Evolutionary conservation across 176 grass and related monocot species (phyloP).

Genomic region (Coix lacrymajobi): DNA sequence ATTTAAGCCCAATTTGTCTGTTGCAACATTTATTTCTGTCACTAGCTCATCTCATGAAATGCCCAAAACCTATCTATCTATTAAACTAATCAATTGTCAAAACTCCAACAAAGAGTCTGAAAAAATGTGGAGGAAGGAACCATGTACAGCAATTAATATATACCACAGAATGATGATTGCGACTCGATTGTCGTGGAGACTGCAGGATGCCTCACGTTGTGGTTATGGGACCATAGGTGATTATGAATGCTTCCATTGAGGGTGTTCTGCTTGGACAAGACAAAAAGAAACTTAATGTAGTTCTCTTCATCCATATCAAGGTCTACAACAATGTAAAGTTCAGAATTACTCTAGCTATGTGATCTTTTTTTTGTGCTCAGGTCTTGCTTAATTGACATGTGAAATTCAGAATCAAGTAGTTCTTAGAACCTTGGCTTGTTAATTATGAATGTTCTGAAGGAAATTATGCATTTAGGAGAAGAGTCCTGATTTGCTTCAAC

Average conservation of each 20-base stretch:
- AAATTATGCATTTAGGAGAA: background rate
- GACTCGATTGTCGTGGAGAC: slow-evolving; percentile 76
- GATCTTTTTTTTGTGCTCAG: background rate
- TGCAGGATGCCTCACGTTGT: slow-evolving; percentile 33
- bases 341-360: background rate
- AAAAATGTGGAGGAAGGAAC: background rate
- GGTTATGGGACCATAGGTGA: slow-evolving; percentile 58
- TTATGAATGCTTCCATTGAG: slow-evolving; percentile 40
- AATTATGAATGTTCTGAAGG: background rate
- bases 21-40: background rate
- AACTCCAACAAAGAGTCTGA: background rate
- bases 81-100: background rate
- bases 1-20: background rate
- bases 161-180: slow-evolving; percentile 70
- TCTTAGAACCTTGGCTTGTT: background rate
- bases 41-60: background rate
- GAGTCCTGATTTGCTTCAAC: background rate
- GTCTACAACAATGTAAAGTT: background rate
- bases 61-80: background rate
- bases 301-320: background rate
- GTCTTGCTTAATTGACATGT: no score
- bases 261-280: slow-evolving; percentile 42
- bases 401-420: background rate
- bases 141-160: background rate
- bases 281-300: background rate